A percentile compares a stretch with the other conserved stretches of the same genome.
These are phyloP conservation scores for Aureobasidium sp. DNA, from an alignment of 2,329 filamentous ascomycete species.

Conservation along the genomic window DNA sequence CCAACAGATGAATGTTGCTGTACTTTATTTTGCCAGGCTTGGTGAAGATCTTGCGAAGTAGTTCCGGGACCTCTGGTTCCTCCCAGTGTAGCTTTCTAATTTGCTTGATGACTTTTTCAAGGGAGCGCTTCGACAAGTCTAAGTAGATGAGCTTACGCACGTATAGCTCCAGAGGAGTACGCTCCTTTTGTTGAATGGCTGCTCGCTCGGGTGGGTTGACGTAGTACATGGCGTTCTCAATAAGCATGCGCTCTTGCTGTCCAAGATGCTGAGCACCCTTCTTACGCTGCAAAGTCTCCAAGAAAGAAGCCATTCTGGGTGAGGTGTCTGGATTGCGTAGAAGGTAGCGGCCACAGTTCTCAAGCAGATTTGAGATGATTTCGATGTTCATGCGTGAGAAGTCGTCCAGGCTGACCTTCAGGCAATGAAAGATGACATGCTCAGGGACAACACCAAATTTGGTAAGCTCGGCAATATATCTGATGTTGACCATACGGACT, in stretches of 20 bases:
- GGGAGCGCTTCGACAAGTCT: slow-evolving; percentile 89
- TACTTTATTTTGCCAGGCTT: slow-evolving; percentile 98
- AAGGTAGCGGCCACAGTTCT: slow-evolving; percentile 93
- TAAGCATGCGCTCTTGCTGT: slow-evolving; percentile 93
- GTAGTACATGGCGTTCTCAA: slow-evolving; percentile 97
- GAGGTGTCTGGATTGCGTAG: slow-evolving; percentile 88
- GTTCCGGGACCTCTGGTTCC: slow-evolving; percentile 73
- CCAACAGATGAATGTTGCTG: slow-evolving; percentile 88
- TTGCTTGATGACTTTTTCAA: slow-evolving; percentile 89
- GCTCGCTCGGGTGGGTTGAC: slow-evolving; percentile 91
- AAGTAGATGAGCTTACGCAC: slow-evolving; percentile 87
- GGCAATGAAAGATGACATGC: slow-evolving; percentile 96
- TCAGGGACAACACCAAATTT: slow-evolving; percentile 98
- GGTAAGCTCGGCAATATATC: slow-evolving; percentile 94
- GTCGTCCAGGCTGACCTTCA: slow-evolving; percentile 95
- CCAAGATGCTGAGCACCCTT: slow-evolving; percentile 93
- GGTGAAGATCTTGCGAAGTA: slow-evolving; percentile 85
- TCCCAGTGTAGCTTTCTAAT: slow-evolving; percentile 97
- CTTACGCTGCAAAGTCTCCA: slow-evolving; percentile 92
- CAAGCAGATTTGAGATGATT: slow-evolving; percentile 90
- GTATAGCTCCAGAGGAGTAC: slow-evolving; percentile 87
- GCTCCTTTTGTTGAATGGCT: slow-evolving; percentile 93
- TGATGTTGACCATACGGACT: slow-evolving; percentile 86
- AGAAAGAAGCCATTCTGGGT: slow-evolving; percentile 85
- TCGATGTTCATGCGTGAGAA: slow-evolving; percentile 99